phyloP scores from a whole-genome alignment of 2,329 filamentous ascomycete genomes.

The Stenocarpella maydis region DNA sequence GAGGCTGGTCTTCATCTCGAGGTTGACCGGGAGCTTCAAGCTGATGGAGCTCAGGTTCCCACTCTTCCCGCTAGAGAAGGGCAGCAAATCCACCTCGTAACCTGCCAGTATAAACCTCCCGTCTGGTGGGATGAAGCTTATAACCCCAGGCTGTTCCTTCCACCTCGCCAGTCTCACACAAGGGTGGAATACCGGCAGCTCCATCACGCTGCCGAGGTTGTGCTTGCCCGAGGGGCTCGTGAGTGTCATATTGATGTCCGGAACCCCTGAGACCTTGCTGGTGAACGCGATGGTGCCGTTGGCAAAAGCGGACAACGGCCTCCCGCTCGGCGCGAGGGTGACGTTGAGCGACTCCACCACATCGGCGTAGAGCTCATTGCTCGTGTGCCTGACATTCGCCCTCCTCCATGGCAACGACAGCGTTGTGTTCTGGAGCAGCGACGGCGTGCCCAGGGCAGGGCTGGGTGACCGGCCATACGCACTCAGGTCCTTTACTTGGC shows the following conservation, averaged over 20 bases:
- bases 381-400: slow-evolving; percentile 92
- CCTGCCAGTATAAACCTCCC: slow-evolving; percentile 92
- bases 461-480: slow-evolving; percentile 31
- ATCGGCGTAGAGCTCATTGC: slow-evolving; percentile 96
- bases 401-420: slow-evolving; percentile 84
- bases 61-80: slow-evolving; percentile 67
- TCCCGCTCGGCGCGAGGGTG: slow-evolving; percentile 88
- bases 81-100: slow-evolving; percentile 92
- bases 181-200: slow-evolving; percentile 93
- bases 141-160: slow-evolving; percentile 85
- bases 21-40: slow-evolving; percentile 80
- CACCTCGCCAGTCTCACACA: slow-evolving; percentile 91
- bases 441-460: slow-evolving; percentile 19
- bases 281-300: slow-evolving; percentile 96
- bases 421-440: slow-evolving; percentile 46
- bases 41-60: slow-evolving; percentile 65
- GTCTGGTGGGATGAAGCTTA: slow-evolving; percentile 97
- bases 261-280: slow-evolving; percentile 91
- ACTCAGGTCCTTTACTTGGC: slow-evolving; percentile 44
- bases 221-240: slow-evolving; percentile 83
- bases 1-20: slow-evolving; percentile 83
- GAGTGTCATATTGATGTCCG: slow-evolving; percentile 84
- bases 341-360: slow-evolving; percentile 90
- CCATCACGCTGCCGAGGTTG: slow-evolving; percentile 76
- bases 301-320: slow-evolving; percentile 84